Conservation (phyloP, 768 basidiomycete species). For the Paxillus ammoniavirescens region DNA sequence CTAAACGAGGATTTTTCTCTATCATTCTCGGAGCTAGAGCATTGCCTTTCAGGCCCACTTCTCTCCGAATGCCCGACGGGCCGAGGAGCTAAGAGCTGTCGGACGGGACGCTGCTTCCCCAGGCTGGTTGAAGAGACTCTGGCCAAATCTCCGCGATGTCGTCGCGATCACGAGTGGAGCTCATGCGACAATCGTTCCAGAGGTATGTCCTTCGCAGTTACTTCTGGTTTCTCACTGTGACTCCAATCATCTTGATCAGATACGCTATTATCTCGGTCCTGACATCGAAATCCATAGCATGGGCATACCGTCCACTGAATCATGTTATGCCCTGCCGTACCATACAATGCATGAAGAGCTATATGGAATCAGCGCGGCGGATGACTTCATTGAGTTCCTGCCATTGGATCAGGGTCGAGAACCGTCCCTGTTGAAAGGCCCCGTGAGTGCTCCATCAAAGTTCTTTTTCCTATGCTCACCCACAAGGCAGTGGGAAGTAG, state of each 20-base stretch:
- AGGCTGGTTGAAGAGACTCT: constrained; percentile 2
- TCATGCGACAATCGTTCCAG: constrained; percentile 1
- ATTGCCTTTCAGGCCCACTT: constrained; percentile 1
- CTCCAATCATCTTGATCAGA: background rate
- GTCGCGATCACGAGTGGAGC: background rate
- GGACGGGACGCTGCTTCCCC: background rate
- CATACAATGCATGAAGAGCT: background rate
- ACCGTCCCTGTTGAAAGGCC: background rate
- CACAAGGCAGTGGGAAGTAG: constrained; percentile 2
- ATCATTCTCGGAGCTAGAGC: background rate
- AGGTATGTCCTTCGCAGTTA: background rate
- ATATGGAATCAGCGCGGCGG: background rate
- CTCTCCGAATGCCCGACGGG: constrained; percentile 1
- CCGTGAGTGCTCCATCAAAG: background rate
- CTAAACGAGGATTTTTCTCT: background rate
- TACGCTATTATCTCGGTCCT: constrained; percentile 4
- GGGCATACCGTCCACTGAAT: background rate
- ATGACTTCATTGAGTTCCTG: constrained; percentile 1
- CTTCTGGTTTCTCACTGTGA: background rate
- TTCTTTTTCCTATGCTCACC: background rate
- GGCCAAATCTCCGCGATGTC: constrained; percentile 1
- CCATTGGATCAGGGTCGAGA: background rate
- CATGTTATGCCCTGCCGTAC: background rate
- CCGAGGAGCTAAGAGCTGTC: constrained; percentile 1
- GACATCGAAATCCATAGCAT: background rate